Conservation (phyloP, 148 eudicot genomes). For the Amaranthus cruentus region DNA sequence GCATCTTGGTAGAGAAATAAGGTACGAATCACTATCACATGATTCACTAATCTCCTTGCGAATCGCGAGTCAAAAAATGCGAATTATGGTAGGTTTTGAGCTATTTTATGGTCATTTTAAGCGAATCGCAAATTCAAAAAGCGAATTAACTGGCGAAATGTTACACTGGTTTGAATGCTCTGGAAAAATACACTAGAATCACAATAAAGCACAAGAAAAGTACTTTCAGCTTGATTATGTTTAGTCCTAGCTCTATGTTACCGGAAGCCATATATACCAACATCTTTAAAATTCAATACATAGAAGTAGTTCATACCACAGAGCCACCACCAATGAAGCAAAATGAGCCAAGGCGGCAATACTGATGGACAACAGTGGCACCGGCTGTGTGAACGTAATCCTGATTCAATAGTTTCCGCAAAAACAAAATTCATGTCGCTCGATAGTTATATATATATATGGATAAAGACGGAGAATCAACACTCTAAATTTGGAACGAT, state of each 20-base stretch:
- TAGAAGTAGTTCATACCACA: constrained; percentile 47
- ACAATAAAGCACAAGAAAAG: neutral
- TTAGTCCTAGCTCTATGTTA: neutral
- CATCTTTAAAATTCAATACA: neutral
- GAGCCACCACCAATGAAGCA: constrained; percentile 97
- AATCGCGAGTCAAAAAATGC: too few species aligned
- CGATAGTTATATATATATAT: neutral
- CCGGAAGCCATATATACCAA: neutral
- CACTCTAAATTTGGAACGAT: constrained; percentile 2
- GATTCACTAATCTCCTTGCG: too few species aligned
- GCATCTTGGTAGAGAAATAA: neutral
- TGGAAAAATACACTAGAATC: too few species aligned
- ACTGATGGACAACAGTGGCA: constrained; percentile 78
- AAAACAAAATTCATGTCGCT: neutral
- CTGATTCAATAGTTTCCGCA: constrained; percentile 31
- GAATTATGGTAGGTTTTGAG: too few species aligned
- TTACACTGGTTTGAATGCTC: neutral
- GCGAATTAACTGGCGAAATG: neutral
- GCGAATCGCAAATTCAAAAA: too few species aligned
- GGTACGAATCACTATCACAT: neutral
- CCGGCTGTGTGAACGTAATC: constrained; percentile 88
- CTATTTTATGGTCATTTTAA: too few species aligned
- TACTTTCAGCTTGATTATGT: neutral
- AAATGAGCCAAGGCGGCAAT: constrained; percentile 79
- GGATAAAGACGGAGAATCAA: neutral